Base-by-base conservation (phyloP, 371 early-diverging fungal species). In the Mortierella sp. region DNA sequence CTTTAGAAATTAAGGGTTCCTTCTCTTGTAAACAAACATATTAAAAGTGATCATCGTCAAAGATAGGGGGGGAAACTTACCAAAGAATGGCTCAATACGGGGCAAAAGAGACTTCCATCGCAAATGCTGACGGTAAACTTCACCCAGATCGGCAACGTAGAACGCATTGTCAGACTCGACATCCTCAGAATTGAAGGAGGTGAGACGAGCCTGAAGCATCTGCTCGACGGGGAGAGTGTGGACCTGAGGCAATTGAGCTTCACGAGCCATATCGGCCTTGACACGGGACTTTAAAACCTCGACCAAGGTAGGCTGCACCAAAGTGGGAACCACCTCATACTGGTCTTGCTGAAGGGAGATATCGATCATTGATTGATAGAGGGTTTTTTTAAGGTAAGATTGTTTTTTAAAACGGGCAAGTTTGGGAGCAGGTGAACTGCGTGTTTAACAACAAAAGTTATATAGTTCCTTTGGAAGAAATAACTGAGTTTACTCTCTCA, bases 51-150 rank as follows among this genome's bases (percentile, higher is more conserved):
- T 53, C 53, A 23, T 53, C 29, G 10, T 53, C 34, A 23, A 57
- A 64, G 75, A 59, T 70, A 45, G 13, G 34, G 29, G 4, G 31
- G 12, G n/a, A n/a, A n/a, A 26, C 89, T 80, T 87, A 93, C 93
- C 95, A 85, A 93, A 98, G 85, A 96, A 96, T 26, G 99, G 99
- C 84, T 96, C 93, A 62, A 99, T 94, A 65, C 96, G 91, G 37
- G 98, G 97, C 65, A 99, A 85, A 57, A 89, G 85, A 29, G 84
- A 67, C 74, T 88, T 88, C 96, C 96, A 99, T 65, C 92, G 93
- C 47, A 84, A 64, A 76, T 93, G 92, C 88, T 97, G 98, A 62
- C 95, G 91, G 49, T 88, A 87, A 29, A 98, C 90, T 82, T 93
- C 92, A 64, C 96, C 97, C 66, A 98, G 76, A 82, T 99, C 98